Evolutionary conservation across 2,329 filamentous ascomycete genomes (phyloP).

Genomic region (Thielaviopsis euricoi): DNA sequence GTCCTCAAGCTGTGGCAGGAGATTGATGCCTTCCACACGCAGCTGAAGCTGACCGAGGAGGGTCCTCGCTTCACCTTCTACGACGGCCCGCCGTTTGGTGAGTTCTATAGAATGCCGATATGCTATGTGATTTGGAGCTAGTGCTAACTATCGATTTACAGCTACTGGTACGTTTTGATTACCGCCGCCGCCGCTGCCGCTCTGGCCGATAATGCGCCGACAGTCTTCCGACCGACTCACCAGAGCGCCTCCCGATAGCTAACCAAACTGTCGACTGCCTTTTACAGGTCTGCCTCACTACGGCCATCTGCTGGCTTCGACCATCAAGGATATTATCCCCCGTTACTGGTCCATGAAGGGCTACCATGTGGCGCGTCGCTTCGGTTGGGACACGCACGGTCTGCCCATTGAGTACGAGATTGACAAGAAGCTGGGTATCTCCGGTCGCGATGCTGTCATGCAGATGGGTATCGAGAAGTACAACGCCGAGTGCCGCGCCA

Average conservation of each 20-base stretch:
- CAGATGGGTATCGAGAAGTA: conserved; percentile 68
- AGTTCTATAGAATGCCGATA: background rate
- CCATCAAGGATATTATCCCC: conserved; percentile 84
- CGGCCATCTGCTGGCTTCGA: conserved; percentile 61
- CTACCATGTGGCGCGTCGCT: conserved; percentile 66
- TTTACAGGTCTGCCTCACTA: conserved; percentile 17
- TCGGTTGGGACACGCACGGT: conserved; percentile 79
- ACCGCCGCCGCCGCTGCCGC: too few relatives aligned
- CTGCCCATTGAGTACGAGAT: conserved; percentile 84
- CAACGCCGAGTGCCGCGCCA: conserved; percentile 69
- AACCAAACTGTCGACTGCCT: background rate
- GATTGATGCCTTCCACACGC: conserved; percentile 16
- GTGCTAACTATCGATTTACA: conserved; percentile 7
- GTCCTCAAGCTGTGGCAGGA: conserved; percentile 14
- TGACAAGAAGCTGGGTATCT: conserved; percentile 75
- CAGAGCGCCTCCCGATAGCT: background rate
- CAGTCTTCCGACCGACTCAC: background rate
- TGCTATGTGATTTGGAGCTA: background rate
- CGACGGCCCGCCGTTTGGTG: conserved; percentile 57
- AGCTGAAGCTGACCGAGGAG: conserved; percentile 49
- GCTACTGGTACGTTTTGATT: conserved; percentile 11
- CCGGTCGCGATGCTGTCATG: conserved; percentile 63
- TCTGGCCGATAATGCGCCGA: too few relatives aligned
- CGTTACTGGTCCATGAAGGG: conserved; percentile 90
- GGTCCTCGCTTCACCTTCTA: conserved; percentile 87